Evolutionary conservation across 2,329 filamentous ascomycete species (phyloP), one percentile per base, ranked within the genome.

Genomic region (Fusarium decemcellulare): DNA sequence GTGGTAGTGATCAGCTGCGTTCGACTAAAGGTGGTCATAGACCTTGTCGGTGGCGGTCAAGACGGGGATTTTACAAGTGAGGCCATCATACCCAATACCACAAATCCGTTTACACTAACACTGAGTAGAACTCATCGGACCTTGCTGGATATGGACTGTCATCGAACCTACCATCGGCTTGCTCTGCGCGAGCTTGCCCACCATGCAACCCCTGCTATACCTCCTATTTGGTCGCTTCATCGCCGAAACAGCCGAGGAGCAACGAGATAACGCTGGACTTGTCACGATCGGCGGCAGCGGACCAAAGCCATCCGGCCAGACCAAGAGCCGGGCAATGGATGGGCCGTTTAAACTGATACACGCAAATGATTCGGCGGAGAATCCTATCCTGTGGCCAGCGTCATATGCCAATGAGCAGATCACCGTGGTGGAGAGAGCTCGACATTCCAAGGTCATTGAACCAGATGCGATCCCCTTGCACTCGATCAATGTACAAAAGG

Each of bases 331-430:
- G 18, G 10, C 1, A 57, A 57, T 4, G 32, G 57, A 61, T 23
- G 48, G 61, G 1, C 48, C 57, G 0, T 64, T 64, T 6, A 46
- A 51, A 8, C 18, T 50, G 16, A 16, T 64, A 0, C 59, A 64
- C 2, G 61, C 57, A 4, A 64, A 64, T 1, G 59, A 64, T 12
- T 63, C 61, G 0, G 59, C 59, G 1, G 59, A 64, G 11, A 59
- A 64, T 2, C 59, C 59, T 4, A 59, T 64, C 9, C 5, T 63
- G 6, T 64, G 59, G 59, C 59, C 61, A 2, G 16, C 63, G 27
- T 44, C 30, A 2, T 58, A 51, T 29, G 15, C 47, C 9, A 64
- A 57, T 16, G 37, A 64, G 10, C 59, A 51, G 3, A 58, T 40
- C 9, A 64, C 61, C 0, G 8, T 36, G 2, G 51, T 64, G 12